Evolutionary conservation across 2,329 filamentous ascomycete species (phyloP).

Genomic region (Pseudocercospora ulei): DNA sequence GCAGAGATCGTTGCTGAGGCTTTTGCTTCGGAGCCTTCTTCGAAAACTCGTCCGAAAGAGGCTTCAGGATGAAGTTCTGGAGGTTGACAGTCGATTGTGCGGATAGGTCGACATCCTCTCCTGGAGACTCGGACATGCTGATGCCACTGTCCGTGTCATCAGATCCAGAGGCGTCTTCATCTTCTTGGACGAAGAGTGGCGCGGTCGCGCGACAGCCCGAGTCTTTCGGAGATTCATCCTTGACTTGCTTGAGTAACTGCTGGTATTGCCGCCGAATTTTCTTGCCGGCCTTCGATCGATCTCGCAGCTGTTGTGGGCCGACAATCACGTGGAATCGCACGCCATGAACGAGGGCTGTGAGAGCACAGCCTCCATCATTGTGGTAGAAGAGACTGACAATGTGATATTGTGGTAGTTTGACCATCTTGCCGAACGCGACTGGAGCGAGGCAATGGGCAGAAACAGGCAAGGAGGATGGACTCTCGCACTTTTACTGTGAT

Average conservation of each 20-base stretch:
- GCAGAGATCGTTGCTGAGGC: constrained; percentile 19
- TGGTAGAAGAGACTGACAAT: constrained; percentile 32
- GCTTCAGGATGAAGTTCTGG: constrained; percentile 30
- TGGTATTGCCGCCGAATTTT: constrained; percentile 23
- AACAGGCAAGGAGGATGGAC: neutral
- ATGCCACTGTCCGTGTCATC: constrained; percentile 29
- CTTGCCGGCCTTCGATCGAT: constrained; percentile 19
- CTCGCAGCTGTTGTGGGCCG: constrained; percentile 24
- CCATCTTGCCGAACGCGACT: constrained; percentile 14
- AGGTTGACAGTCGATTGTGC: constrained; percentile 21
- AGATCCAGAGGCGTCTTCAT: constrained; percentile 15
- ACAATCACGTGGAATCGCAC: constrained; percentile 32
- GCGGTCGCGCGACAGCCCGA: constrained; percentile 13
- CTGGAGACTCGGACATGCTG: constrained; percentile 19
- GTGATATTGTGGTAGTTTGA: constrained; percentile 24
- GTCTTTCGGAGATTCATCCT: constrained; percentile 18
- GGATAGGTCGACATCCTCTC: constrained; percentile 21
- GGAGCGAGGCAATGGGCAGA: neutral
- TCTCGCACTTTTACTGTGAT: neutral
- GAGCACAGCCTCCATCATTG: constrained; percentile 29
- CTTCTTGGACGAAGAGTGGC: constrained; percentile 19
- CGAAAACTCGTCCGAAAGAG: constrained; percentile 20
- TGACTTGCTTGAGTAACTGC: constrained; percentile 23
- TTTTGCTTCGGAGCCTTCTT: constrained; percentile 8
- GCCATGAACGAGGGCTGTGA: constrained; percentile 31